These are phyloP conservation scores for Chrysanthemum makinoi DNA, from an alignment of 129 eudicot species.

Conservation along the genomic window DNA sequence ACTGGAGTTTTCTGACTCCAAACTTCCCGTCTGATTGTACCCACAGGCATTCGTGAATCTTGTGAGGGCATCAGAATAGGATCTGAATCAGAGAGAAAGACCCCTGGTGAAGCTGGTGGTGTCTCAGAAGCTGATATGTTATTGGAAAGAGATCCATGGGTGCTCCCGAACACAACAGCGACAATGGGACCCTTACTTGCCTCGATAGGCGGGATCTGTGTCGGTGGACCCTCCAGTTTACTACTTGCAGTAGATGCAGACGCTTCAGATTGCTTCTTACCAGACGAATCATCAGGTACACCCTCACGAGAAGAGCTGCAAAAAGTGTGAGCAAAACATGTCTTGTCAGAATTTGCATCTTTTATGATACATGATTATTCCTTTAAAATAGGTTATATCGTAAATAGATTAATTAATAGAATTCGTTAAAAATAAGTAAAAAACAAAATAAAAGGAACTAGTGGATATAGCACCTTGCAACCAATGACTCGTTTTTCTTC, in stretches of 20 bases:
- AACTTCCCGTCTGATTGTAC: conserved; percentile 52
- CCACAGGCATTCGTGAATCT: conserved; percentile 50
- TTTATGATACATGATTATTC: background rate
- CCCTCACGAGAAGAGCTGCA: conserved; percentile 42
- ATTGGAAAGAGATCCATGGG: conserved; percentile 24
- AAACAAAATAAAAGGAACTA: background rate
- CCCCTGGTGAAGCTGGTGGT: conserved; percentile 38
- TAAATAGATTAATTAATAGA: background rate
- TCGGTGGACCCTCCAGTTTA: background rate
- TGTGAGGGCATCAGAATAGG: conserved; percentile 58
- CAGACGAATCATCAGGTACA: conserved; percentile 9
- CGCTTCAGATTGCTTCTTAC: conserved; percentile 30
- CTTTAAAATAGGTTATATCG: conserved; percentile 19
- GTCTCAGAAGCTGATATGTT: conserved; percentile 28
- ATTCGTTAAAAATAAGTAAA: background rate
- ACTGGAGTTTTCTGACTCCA: conserved; percentile 39
- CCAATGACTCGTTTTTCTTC: conserved; percentile 38
- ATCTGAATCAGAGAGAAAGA: conserved; percentile 54
- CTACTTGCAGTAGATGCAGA: conserved; percentile 7
- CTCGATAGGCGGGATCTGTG: conserved; percentile 16
- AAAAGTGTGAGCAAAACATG: conserved; percentile 20
- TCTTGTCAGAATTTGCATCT: background rate
- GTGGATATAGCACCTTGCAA: conserved; percentile 43
- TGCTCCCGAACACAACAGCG: conserved; percentile 5
- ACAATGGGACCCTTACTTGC: conserved; percentile 27